Evolutionary conservation across 2,329 filamentous ascomycete species (phyloP), one percentile per base, ranked within the genome.

Genomic region (Annulohypoxylon truncatum): DNA sequence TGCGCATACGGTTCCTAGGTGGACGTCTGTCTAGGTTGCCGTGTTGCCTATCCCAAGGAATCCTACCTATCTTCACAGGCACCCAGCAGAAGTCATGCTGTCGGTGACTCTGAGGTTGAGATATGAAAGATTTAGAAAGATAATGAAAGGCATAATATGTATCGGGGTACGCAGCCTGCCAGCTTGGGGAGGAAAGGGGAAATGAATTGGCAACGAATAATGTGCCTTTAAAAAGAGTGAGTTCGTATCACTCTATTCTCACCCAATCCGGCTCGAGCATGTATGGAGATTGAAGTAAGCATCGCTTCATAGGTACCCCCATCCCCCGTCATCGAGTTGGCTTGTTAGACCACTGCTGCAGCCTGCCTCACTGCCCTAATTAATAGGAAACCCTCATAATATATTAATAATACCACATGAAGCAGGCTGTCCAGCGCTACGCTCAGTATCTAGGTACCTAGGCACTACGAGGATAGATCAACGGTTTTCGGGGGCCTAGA

Each of bases 311-410:
- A n/a, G n/a, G n/a, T n/a, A 58, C 33, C 20, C 29, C 35, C 22
- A 38, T 55, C 50, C 26, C 26, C 59, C 38, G 57, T 56, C 57
- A 48, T 47, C 38, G 18, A 44, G 42, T 51, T 51, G 57, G 50
- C 57, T 53, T 22, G n/a, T 33, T 40, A 3, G 50, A 53, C 28
- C 28, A 33, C 24, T 52, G 18, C 18, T 51, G 52, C 15, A 40
- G 53, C 42, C 29, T 47, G 38, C 52, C 48, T 61, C 44, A 24
- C 48, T 22, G 31, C 48, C 44, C 12, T 48, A 53, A 58, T 67
- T 13, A 55, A 55, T 20, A 15, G 15, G 57, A 53, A 62, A 58
- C 47, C 18, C 22, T 48, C 35, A 22, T 28, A 31, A 58, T 47
- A 54, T 31, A 38, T 55, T 38, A 52, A 53, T 10, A 42, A 44